phyloP scores from a whole-genome alignment of 1,139 yeast genomes.

The Nakaseomyces sp. region DNA sequence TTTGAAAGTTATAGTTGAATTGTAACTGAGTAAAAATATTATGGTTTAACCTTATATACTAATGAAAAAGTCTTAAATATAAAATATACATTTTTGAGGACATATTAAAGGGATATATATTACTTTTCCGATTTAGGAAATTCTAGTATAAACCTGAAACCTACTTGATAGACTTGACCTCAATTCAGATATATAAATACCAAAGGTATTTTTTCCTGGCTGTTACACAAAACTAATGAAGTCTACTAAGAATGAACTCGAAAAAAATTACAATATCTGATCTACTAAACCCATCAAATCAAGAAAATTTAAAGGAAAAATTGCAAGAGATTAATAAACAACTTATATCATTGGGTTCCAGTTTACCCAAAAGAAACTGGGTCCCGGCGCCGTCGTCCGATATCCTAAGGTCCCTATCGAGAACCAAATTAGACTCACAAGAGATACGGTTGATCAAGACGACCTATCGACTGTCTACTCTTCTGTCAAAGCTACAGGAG shows the following conservation, averaged over 20 bases:
- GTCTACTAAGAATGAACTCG: no score
- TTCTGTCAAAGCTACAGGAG: constrained; percentile 6
- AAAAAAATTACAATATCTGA: no score
- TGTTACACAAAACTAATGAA: no score
- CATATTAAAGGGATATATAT: neutral
- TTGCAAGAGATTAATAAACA: constrained; percentile 8
- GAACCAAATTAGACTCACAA: constrained; percentile 4
- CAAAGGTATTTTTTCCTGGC: no score
- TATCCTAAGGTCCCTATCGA: constrained; percentile 5
- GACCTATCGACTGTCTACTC: constrained; percentile 5
- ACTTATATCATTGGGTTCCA: constrained; percentile 8
- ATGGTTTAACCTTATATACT: neutral
- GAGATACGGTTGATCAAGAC: constrained; percentile 6
- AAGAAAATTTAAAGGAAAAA: constrained; percentile 8
- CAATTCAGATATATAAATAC: no score
- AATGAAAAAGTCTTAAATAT: neutral
- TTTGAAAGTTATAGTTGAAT: no score
- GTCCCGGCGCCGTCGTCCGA: constrained; percentile 5
- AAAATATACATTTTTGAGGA: neutral
- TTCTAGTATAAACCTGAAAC: neutral
- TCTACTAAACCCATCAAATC: neutral
- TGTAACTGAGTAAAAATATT: no score
- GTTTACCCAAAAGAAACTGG: constrained; percentile 5
- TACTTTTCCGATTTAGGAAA: neutral
- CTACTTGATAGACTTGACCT: no score